Base-by-base conservation (phyloP, 2,329 filamentous ascomycete genomes). In the Ceratocystis alfenasii region DNA sequence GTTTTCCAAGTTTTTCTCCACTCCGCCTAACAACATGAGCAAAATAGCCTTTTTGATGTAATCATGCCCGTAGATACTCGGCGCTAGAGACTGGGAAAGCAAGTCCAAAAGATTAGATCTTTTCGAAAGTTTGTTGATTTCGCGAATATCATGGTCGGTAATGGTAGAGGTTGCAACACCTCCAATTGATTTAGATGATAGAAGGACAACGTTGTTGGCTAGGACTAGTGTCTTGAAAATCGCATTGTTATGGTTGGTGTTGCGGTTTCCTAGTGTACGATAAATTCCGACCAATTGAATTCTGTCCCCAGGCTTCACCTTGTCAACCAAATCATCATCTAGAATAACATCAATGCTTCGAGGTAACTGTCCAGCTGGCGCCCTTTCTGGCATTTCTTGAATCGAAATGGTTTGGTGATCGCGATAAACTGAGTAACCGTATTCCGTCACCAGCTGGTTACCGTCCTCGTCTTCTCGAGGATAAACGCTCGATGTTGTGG, bases 1-100 rank as follows among this genome's bases (percentile, higher is more conserved):
- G 71, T 99, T 99, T 69, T 97, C 94, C 66, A 99, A 77, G 72
- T 99, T 99, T 81, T 99, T 99, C 79, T 99, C 94, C 82, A 95
- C 91, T 67, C 94, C 94, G 72, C 94, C 89, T 15, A 99, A 80
- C 33, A 99, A 82, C 89, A 97, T 95, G 62, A 99, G 84, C 41
- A 99, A 78, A 70, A 99, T 95, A 0, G 94, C 94, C 76, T 95
- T 96, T 77, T 99, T 99, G 78, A 99, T 95, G 74, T 96, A 89
- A 72, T 95, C 92, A 72, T 99, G 94, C 0, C 94, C 94, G 72
- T 90, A 96, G 67, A 99, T 99, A 77, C 92, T 96, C 0, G 94
- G 94, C 1, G 94, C 94, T 22, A 99, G 81, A 1, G 93, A 97
- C 71, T 96, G 92, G 0, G 94, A 94, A 5, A 99, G 82, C 55